Percentiles rank a stretch among this genome's conserved stretches.
These are phyloP conservation scores for Fusarium caatingaense DNA, from an alignment of 2,329 filamentous ascomycete genomes.

Conservation along the genomic window DNA sequence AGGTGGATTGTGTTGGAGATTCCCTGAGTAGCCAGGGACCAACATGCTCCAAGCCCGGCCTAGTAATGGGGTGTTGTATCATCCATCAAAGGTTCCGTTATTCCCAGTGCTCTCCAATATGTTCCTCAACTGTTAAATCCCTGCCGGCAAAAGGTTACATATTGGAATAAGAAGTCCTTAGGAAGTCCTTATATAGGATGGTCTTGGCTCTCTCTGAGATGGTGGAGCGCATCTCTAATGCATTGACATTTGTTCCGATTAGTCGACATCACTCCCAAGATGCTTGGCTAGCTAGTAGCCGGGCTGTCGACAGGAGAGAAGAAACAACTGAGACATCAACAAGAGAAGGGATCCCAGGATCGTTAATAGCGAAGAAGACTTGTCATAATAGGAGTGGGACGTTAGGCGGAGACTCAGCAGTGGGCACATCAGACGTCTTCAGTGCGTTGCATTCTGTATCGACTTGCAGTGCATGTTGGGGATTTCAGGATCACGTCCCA, in stretches of 20 bases:
- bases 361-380: constrained; percentile 4
- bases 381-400: constrained; percentile 37
- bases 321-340: constrained; percentile 26
- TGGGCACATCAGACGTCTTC: constrained; percentile 9
- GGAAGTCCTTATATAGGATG: constrained; percentile 26
- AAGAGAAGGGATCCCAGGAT: constrained; percentile 18
- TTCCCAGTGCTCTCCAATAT: background rate
- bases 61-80: constrained; percentile 1
- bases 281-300: constrained; percentile 8
- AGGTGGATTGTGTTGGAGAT: constrained; percentile 20
- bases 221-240: constrained; percentile 38
- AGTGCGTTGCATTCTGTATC: background rate
- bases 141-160: constrained; percentile 29
- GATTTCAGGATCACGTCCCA: constrained; percentile 35
- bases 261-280: constrained; percentile 26
- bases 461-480: constrained; percentile 38
- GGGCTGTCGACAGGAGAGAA: constrained; percentile 14
- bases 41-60: background rate
- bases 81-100: constrained; percentile 4
- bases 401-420: constrained; percentile 17
- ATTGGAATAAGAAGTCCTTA: constrained; percentile 23
- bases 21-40: constrained; percentile 7
- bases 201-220: constrained; percentile 28
- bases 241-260: constrained; percentile 30
- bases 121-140: constrained; percentile 21